Evolutionary conservation across 306 rosid species (phyloP).

Genomic region (Chamaecrista fasciculata): DNA sequence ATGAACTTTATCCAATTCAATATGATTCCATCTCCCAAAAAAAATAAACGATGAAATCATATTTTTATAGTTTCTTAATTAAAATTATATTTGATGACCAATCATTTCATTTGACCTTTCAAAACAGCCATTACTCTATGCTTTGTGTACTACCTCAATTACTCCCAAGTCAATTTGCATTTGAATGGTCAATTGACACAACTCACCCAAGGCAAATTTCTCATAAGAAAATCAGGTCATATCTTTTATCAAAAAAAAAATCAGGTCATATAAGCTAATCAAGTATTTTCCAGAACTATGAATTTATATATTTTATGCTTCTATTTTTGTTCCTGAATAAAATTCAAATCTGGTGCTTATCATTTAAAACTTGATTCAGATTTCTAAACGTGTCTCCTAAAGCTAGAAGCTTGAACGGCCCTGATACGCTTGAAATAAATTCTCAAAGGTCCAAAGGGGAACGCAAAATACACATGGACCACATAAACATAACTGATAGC

Average conservation of each 20-base stretch:
- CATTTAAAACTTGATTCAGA: slow-evolving; percentile 20
- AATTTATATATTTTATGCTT: slow-evolving; percentile 15
- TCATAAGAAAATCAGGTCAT: not conserved
- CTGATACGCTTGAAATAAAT: not conserved
- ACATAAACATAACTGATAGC: slow-evolving; percentile 26
- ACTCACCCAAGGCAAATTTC: not conserved
- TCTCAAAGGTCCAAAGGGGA: not conserved
- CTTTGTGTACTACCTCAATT: slow-evolving; percentile 13
- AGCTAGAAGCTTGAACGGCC: not conserved
- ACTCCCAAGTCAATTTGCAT: slow-evolving; percentile 11
- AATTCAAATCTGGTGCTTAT: not conserved
- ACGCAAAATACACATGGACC: slow-evolving; percentile 1
- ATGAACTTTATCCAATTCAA: slow-evolving; percentile 7
- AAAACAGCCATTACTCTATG: slow-evolving; percentile 8
- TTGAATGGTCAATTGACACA: slow-evolving; percentile 15
- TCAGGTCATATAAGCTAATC: slow-evolving; percentile 6
- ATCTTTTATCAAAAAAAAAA: not conserved
- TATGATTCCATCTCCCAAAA: not conserved
- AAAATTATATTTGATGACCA: not conserved
- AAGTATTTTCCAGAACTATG: slow-evolving; percentile 8
- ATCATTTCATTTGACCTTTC: not conserved
- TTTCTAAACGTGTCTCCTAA: not conserved
- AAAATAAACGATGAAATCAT: not conserved
- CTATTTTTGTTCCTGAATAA: not conserved
- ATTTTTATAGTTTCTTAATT: too few relatives aligned